These are phyloP conservation scores for Xanthoconium stramineum DNA, from an alignment of 768 basidiomycete species.

Conservation along the genomic window DNA sequence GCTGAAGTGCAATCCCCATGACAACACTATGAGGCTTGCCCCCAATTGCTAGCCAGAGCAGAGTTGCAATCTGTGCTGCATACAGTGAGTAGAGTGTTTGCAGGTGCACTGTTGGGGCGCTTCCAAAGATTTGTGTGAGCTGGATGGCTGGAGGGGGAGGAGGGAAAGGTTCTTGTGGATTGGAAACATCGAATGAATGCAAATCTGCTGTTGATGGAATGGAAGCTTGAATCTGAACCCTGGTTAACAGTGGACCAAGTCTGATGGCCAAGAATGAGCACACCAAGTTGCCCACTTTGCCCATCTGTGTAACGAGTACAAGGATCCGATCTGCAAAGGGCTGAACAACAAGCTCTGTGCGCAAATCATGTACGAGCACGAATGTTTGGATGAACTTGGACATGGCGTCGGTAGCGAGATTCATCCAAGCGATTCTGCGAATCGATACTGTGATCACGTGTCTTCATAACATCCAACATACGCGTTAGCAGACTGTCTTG, in stretches of 20 bases:
- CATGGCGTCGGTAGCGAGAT: constrained; percentile 10
- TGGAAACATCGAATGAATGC: constrained; percentile 34
- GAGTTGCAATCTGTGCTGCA: constrained; percentile 80
- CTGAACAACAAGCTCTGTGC: constrained; percentile 77
- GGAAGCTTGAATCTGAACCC: constrained; percentile 70
- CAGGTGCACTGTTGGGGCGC: constrained; percentile 62
- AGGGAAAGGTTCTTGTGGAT: constrained; percentile 44
- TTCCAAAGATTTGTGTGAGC: constrained; percentile 75
- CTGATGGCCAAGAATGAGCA: constrained; percentile 11
- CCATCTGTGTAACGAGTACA: constrained; percentile 86
- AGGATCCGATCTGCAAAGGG: constrained; percentile 76
- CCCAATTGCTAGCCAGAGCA: constrained; percentile 64
- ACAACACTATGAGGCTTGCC: constrained; percentile 57
- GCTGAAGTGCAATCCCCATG: constrained; percentile 69
- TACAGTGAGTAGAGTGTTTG: constrained; percentile 78
- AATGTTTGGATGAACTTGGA: constrained; percentile 40
- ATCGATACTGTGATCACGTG: constrained; percentile 2
- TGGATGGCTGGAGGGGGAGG: constrained; percentile 68
- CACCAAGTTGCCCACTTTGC: constrained; percentile 88
- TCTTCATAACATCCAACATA: not conserved
- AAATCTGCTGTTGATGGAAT: constrained; percentile 63
- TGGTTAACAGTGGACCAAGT: constrained; percentile 4
- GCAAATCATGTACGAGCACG: constrained; percentile 49
- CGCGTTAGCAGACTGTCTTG: not conserved
- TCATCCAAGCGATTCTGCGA: no score